Conservation (phyloP, 108 stramenopile genomes). For the Fistulifera pelliculosa region DNA sequence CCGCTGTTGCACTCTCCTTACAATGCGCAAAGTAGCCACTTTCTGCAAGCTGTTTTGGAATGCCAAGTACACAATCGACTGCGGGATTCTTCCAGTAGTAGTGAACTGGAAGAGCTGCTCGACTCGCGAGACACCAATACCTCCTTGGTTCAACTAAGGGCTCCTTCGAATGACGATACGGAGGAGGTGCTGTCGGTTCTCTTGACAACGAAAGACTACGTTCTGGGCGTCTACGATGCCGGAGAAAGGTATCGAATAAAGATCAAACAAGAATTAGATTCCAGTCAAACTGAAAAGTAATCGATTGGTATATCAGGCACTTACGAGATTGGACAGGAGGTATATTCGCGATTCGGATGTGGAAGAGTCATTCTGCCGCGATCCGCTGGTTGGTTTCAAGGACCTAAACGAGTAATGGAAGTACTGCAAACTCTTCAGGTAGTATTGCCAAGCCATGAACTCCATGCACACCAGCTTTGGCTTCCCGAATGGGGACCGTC, state of each 20-base stretch:
- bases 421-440: neutral
- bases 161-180: no score
- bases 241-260: neutral
- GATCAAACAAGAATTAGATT: neutral
- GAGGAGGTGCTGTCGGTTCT: neutral
- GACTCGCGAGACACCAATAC: no score
- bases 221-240: neutral
- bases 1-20: no score
- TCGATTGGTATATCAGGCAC: neutral
- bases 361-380: neutral
- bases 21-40: no score
- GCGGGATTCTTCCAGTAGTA: no score
- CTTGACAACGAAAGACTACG: neutral
- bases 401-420: neutral
- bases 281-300: neutral
- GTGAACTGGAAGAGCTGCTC: no score
- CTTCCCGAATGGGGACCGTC: neutral
- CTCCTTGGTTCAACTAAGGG: no score
- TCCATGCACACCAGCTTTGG: neutral
- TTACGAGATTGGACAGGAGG: neutral
- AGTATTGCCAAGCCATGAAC: neutral
- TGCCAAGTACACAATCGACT: no score
- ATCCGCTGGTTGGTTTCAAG: neutral
- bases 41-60: no score
- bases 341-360: neutral